Conservation (phyloP, 805 yeast species). For the Hanseniaspora hatyaiensis region DNA sequence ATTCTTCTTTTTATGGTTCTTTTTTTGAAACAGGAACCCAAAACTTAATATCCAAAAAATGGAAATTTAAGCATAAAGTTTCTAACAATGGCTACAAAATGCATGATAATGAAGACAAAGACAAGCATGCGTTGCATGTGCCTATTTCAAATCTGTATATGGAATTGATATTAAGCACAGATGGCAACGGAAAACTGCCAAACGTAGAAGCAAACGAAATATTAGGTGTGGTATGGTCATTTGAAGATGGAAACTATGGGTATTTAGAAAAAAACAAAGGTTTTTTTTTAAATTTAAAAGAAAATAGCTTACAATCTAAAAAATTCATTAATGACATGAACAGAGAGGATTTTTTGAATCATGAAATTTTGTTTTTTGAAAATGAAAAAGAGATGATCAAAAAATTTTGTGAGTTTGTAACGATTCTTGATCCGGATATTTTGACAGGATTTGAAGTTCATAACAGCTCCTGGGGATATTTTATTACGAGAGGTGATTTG, state of each 20-base stretch:
- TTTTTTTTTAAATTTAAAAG: slow-evolving; percentile 11
- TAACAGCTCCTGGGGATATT: slow-evolving; percentile 77
- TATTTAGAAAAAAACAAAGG: slow-evolving; percentile 5
- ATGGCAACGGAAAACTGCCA: background rate
- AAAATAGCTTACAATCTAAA: slow-evolving; percentile 8
- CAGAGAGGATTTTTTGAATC: slow-evolving; percentile 19
- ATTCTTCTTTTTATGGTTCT: background rate
- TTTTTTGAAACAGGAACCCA: slow-evolving; percentile 11
- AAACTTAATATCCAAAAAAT: slow-evolving; percentile 3
- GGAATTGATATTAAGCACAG: slow-evolving; percentile 1
- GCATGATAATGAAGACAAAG: background rate
- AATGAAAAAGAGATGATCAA: slow-evolving; percentile 52
- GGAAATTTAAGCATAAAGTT: slow-evolving; percentile 8
- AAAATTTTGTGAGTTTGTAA: slow-evolving; percentile 44
- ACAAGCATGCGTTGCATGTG: background rate
- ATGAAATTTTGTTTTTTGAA: slow-evolving; percentile 33
- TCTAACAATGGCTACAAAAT: slow-evolving; percentile 1
- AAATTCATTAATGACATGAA: slow-evolving; percentile 16
- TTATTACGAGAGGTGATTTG: slow-evolving; percentile 50
- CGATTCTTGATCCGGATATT: slow-evolving; percentile 72
- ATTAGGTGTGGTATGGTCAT: slow-evolving; percentile 4
- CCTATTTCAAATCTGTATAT: slow-evolving; percentile 11
- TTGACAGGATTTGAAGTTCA: slow-evolving; percentile 77
- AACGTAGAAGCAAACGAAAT: slow-evolving; percentile 2
- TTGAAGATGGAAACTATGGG: slow-evolving; percentile 7